Evolutionary conservation across 2,329 filamentous ascomycete genomes (phyloP), one percentile per base, ranked within the genome.

Genomic region (Tolypocladium pustulatum): DNA sequence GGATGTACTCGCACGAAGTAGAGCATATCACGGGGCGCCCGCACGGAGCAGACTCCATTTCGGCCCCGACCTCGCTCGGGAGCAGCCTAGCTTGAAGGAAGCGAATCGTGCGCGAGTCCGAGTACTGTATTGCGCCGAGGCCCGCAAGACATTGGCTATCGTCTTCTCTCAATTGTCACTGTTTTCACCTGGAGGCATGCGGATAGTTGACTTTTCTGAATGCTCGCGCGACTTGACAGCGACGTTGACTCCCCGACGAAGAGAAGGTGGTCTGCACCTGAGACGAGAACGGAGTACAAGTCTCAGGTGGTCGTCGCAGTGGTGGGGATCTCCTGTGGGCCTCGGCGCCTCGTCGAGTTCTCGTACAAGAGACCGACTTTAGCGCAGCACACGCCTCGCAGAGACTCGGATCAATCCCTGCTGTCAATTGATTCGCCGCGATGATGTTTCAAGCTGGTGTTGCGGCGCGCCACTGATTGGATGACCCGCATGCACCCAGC

Each of bases 301-400:
- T 72, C 69, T 71, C 69, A 71, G 69, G 69, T 71, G 64, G 64
- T 61, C 55, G 51, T 46, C 38, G 54, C 57, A 59, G 54, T 46
- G 54, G 57, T 62, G 61, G 60, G 56, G 60, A 36, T 34, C 49
- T 36, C 49, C 30, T 34, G 49, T 34, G 20, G 49, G 30, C 13
- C 46, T 32, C 43, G 20, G 46, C 46, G 46, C 49, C 49, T 52
- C 49, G 46, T 12, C 27, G 46, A 10, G 15, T 51, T 32, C 30
- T 25, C 38, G 38, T 34, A 27, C 32, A 17, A 32, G 49, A 52
- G 49, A 52, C 22, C 49, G 49, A 32, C 46, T n/a, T n/a, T 51
- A n/a, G 46, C 46, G 46, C 25, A 20, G 25, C 25, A 30, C 46
- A 30, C 15, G 46, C 46, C 15, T 51, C 46, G 12, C 46, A 20